Evolutionary conservation across 1,284 basidiomycete species (phyloP), one percentile per base, ranked within the genome.

Genomic region (Ceratobasidium sp.): DNA sequence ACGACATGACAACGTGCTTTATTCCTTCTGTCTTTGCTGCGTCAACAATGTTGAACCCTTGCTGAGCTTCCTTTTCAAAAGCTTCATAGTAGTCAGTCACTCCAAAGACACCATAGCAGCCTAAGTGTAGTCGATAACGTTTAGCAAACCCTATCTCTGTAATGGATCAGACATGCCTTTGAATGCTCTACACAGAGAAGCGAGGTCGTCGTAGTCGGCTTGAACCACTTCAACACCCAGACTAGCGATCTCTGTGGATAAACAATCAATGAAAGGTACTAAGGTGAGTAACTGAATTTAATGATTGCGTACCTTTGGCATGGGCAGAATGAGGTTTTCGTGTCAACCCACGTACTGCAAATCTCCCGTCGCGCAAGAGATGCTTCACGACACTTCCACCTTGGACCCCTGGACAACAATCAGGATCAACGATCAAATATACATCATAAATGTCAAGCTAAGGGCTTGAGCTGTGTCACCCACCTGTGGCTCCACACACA

Each of bases 21-120:
- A 78, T 75, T 20, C 74, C 74, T 6, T 74, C 73, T 1, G 73
- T 73, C 71, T 78, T 79, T 6, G 78, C 76, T 3, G 79, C 81
- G 56, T 83, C 79, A 20, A 80, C 75, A 31, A 82, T 69, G 58
- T 79, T 78, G 73, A 76, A 78, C 15, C 82, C 81, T 42, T 82
- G 75, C 22, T 75, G 60, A 5, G 73, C 54, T 70, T 81, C 78
- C 29, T 72, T 74, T 1, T 70, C 60, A 35, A 73, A 72, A 4
- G 68, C 70, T 1, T 71, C 58, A 31, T 72, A 68, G 72, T 73
- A 79, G 69, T 77, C 76, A 55, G 77, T 76, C 53, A 80, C 79
- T 52, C 75, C 80, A 71, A 78, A 82, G 32, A 81, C 80, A 7
- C 73, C 78, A 70, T 82, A 78, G 0, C 76, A 68, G 10, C 65